phyloP scores from a whole-genome alignment of 1,284 basidiomycete species.

The Exobasidium cylindrosporum region DNA sequence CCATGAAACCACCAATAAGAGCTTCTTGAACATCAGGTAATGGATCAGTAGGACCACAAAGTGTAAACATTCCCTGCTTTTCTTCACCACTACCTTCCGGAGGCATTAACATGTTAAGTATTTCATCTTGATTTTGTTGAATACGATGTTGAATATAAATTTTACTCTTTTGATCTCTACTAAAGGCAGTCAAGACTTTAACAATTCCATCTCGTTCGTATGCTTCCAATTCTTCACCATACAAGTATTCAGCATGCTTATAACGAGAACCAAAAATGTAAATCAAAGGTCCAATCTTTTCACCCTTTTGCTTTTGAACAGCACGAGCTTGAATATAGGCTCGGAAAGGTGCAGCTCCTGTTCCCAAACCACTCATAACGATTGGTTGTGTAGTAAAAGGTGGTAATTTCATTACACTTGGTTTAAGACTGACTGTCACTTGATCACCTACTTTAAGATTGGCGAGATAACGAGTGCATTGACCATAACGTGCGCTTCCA shows the following conservation, averaged over 20 bases:
- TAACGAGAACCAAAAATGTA: constrained; percentile 99
- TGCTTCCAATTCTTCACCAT: constrained; percentile 76
- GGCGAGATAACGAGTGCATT: constrained; percentile 93
- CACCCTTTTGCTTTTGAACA: constrained; percentile 71
- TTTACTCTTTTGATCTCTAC: constrained; percentile 76
- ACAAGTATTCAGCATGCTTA: constrained; percentile 90
- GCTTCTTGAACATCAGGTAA: constrained; percentile 96
- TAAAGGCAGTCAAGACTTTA: constrained; percentile 90
- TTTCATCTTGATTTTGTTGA: constrained; percentile 75
- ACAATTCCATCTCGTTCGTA: constrained; percentile 75
- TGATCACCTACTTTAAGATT: constrained; percentile 79
- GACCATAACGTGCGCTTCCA: constrained; percentile 79
- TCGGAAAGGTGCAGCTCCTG: constrained; percentile 96
- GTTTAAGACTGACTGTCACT: constrained; percentile 96
- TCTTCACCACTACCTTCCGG: constrained; percentile 26
- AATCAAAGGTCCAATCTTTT: constrained; percentile 81
- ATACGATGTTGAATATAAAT: constrained; percentile 97
- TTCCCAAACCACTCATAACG: constrained; percentile 97
- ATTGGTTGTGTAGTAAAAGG: constrained; percentile 80
- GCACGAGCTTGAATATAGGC: constrained; percentile 96
- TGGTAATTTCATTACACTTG: constrained; percentile 98
- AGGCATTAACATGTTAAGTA: constrained; percentile 60
- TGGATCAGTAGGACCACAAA: constrained; percentile 98
- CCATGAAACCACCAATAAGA: constrained; percentile 71
- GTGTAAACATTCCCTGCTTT: constrained; percentile 70